Conservation (phyloP, 139 green algal genomes). For the Pleodorina starrii region DNA sequence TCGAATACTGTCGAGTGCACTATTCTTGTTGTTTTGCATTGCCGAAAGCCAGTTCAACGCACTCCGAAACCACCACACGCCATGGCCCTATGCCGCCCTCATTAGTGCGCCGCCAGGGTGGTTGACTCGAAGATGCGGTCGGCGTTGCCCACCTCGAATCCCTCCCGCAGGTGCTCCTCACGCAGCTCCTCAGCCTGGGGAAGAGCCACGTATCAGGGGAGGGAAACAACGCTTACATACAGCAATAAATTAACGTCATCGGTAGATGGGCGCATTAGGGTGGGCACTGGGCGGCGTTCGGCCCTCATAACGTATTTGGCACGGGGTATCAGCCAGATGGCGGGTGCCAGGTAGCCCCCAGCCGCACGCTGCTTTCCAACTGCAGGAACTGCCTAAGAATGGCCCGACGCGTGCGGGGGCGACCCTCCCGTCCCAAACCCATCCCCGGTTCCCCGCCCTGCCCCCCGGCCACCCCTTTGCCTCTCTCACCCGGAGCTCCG, state of each 20-base stretch:
- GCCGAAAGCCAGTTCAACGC: too few relatives aligned
- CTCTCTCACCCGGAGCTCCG: neutral
- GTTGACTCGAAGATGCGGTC: conserved; percentile 91
- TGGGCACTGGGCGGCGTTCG: too few relatives aligned
- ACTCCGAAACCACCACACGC: too few relatives aligned
- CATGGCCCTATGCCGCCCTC: too few relatives aligned
- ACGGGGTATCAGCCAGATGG: too few relatives aligned
- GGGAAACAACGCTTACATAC: neutral
- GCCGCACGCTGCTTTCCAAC: too few relatives aligned
- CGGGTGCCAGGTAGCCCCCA: too few relatives aligned
- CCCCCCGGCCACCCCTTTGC: neutral
- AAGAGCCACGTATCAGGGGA: neutral
- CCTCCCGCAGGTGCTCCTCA: conserved; percentile 84
- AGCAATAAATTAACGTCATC: neutral
- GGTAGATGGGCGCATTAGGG: neutral
- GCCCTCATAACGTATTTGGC: too few relatives aligned
- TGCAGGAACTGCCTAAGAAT: too few relatives aligned
- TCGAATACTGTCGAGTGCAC: neutral
- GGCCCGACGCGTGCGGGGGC: too few relatives aligned
- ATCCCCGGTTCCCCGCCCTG: neutral
- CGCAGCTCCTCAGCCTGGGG: conserved; percentile 13
- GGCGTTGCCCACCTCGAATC: conserved; percentile 87
- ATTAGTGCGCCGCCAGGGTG: conserved; percentile 53
- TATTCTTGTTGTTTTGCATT: too few relatives aligned
- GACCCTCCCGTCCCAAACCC: neutral